These are phyloP conservation scores for Mycena capillaripes DNA, from an alignment of 768 basidiomycete species.

Conservation along the genomic window DNA sequence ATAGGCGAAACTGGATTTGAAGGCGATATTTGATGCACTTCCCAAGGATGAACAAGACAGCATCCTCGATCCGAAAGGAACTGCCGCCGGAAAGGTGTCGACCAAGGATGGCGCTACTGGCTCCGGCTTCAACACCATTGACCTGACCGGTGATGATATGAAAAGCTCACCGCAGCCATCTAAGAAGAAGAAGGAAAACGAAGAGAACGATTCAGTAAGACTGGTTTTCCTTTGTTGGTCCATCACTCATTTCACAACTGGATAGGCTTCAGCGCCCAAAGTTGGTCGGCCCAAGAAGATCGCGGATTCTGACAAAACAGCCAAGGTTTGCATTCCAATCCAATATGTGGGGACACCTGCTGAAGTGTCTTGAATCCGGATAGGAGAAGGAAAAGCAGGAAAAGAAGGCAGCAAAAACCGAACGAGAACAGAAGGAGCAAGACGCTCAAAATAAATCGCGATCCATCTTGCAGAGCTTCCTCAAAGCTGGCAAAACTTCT, in stretches of 20 bases:
- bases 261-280: conserved; percentile 31
- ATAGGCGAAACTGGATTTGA: conserved; percentile 73
- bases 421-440: conserved; percentile 80
- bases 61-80: conserved; percentile 68
- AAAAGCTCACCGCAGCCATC: conserved; percentile 43
- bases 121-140: conserved; percentile 36
- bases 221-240: neutral
- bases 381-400: conserved; percentile 81
- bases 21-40: conserved; percentile 67
- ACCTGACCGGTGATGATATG: conserved; percentile 42
- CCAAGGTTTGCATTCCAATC: conserved; percentile 59
- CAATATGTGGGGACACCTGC: neutral
- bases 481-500: conserved; percentile 70
- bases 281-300: conserved; percentile 63
- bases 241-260: neutral
- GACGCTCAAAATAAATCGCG: conserved; percentile 81
- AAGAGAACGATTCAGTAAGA: conserved; percentile 58
- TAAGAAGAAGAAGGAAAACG: conserved; percentile 51
- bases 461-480: conserved; percentile 84
- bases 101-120: conserved; percentile 30
- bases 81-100: conserved; percentile 51
- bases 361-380: neutral
- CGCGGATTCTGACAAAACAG: conserved; percentile 68
- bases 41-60: conserved; percentile 67
- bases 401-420: conserved; percentile 76